Percentiles rank a stretch among this genome's conserved stretches.
Conservation (phyloP, 140 eudicot species). For the Senecio squalidus region DNA sequence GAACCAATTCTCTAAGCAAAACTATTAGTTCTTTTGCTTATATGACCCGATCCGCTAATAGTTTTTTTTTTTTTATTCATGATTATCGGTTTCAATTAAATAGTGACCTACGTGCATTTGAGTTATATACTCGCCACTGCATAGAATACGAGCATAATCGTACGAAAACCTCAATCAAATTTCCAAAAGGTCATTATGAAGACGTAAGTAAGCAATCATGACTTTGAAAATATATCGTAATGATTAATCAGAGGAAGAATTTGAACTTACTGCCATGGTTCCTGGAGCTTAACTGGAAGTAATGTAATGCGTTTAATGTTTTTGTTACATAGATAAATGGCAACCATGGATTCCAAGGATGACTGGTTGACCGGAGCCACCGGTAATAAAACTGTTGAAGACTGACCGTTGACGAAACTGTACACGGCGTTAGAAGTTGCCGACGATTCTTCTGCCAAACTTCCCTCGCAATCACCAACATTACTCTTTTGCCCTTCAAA, state of each 20-base stretch:
- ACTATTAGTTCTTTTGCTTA: too few relatives aligned
- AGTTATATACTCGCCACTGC: too few relatives aligned
- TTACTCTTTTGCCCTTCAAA: too few relatives aligned
- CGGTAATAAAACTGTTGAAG: conserved; percentile 14
- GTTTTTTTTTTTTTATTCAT: too few relatives aligned
- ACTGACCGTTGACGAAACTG: conserved; percentile 30
- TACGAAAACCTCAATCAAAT: too few relatives aligned
- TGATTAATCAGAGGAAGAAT: not conserved
- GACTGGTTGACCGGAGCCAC: not conserved
- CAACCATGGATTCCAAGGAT: too few relatives aligned
- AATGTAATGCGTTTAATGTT: conserved; percentile 2
- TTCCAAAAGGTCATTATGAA: not conserved
- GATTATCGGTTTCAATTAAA: too few relatives aligned
- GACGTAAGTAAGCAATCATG: not conserved
- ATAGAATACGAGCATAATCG: too few relatives aligned
- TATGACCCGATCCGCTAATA: too few relatives aligned
- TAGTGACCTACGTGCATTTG: too few relatives aligned
- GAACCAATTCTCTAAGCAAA: too few relatives aligned
- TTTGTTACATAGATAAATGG: conserved; percentile 2
- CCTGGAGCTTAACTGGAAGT: not conserved
- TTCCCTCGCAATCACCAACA: too few relatives aligned
- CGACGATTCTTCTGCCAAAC: conserved; percentile 17
- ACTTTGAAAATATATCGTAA: not conserved
- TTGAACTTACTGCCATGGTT: conserved; percentile 30
- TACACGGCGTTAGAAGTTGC: conserved; percentile 5